phyloP scores from a whole-genome alignment of 495 filamentous ascomycete species.

The Chaetomium tenue region DNA sequence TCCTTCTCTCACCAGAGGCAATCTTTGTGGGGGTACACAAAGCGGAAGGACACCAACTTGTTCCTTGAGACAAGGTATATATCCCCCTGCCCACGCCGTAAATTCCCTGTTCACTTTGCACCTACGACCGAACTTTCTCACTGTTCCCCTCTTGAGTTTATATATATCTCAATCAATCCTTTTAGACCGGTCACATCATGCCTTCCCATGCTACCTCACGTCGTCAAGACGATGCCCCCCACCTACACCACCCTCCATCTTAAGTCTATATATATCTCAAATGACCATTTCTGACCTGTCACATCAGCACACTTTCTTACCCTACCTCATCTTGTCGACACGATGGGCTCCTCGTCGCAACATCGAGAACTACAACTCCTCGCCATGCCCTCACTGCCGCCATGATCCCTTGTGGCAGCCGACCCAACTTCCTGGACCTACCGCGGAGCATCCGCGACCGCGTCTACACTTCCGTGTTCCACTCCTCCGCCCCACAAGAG shows the following conservation, averaged over 20 bases:
- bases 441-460: neutral
- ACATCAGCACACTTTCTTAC: neutral
- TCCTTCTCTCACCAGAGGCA: too few species aligned
- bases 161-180: neutral
- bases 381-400: too few species aligned
- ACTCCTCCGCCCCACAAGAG: neutral
- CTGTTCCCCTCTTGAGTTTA: neutral
- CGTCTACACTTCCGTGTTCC: neutral
- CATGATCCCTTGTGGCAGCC: neutral
- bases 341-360: neutral
- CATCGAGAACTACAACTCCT: too few species aligned
- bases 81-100: too few species aligned
- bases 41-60: too few species aligned
- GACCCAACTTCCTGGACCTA: neutral
- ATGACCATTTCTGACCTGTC: neutral
- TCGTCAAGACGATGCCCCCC: neutral
- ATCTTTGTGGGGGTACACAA: too few species aligned
- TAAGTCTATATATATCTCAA: neutral
- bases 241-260: too few species aligned
- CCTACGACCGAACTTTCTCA: too few species aligned
- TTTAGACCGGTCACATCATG: neutral
- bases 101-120: too few species aligned
- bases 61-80: too few species aligned
- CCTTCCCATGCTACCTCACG: neutral
- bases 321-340: neutral